Evolutionary conservation across 768 basidiomycete genomes (phyloP), one percentile per base, ranked within the genome.

Genomic region (Phylloporus sp.): DNA sequence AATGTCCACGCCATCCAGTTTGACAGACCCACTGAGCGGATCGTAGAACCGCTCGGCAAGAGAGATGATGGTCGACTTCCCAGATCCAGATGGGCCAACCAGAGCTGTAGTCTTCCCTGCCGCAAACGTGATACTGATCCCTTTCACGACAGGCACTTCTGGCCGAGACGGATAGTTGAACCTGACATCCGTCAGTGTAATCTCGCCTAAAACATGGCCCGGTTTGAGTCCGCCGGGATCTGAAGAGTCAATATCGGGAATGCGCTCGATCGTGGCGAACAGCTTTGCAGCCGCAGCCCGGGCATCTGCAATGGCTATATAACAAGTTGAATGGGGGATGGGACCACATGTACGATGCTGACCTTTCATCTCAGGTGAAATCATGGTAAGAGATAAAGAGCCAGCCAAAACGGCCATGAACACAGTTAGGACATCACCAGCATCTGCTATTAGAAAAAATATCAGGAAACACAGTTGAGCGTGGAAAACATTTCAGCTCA

Each of bases 1-100:
- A n/a, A n/a, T n/a, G n/a, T n/a, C n/a, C n/a, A n/a, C n/a, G n/a
- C n/a, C n/a, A n/a, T 65, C 31, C 5, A 91, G 71, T 51, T 77
- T 80, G 60, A 92, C 79, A 14, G 60, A 55, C 15, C 91, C 91
- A 1, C 68, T 65, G 0, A 73, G 65, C 3, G 91, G 87, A 60
- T 95, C 91, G 58, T 94, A 94, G 71, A 93, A 94, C 4, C 91
- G 78, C 62, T 93, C 90, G 33, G 91, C 80, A 13, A 93, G 77
- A 18, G 82, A 78, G 26, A 92, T 75, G 42, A 90, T 67, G 6
- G 87, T 89, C 2, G 84, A 86, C 58, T 87, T 87, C 10, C 86
- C 86, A 4, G 82, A 86, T 8, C 86, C 87, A 33, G 82, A 85
- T 10, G 87, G 85, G 41, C 87, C 86, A 38, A 89, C 86, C 27